These are phyloP conservation scores for Hanseniaspora mollemarum DNA, from an alignment of 805 yeast genomes.

Conservation along the genomic window DNA sequence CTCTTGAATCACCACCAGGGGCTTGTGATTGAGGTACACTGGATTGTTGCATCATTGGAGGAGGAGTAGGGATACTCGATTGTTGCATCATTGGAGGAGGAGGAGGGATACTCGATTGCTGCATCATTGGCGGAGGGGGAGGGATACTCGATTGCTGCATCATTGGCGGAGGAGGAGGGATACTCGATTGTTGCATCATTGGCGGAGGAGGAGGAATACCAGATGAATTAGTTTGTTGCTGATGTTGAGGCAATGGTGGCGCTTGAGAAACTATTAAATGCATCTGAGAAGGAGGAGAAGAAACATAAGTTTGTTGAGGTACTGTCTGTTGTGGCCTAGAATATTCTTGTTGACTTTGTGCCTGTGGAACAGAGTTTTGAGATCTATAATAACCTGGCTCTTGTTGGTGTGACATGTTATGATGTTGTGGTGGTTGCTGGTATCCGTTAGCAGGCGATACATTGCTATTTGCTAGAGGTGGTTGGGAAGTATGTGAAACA, in stretches of 20 bases:
- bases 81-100: conserved; percentile 1
- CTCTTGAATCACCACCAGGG: conserved; percentile 50
- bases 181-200: conserved; percentile 1
- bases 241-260: neutral
- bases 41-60: conserved; percentile 1
- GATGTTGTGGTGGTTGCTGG: conserved; percentile 5
- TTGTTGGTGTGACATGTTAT: conserved; percentile 16
- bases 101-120: neutral
- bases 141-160: conserved; percentile 21
- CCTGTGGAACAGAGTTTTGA: neutral
- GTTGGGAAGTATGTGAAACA: neutral
- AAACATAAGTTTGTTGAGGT: neutral
- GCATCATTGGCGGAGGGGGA: conserved; percentile 8
- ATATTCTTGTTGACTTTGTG: conserved; percentile 6
- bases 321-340: neutral
- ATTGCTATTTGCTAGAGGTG: conserved; percentile 1
- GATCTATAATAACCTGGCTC: conserved; percentile 13
- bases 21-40: conserved; percentile 17
- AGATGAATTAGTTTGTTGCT: neutral
- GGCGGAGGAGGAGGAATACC: neutral
- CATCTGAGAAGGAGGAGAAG: neutral
- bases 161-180: conserved; percentile 23
- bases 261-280: no score
- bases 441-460: neutral
- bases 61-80: conserved; percentile 6